Evolutionary conservation across 257 asterid species (phyloP).

Genomic region (Jacaranda mimosifolia): DNA sequence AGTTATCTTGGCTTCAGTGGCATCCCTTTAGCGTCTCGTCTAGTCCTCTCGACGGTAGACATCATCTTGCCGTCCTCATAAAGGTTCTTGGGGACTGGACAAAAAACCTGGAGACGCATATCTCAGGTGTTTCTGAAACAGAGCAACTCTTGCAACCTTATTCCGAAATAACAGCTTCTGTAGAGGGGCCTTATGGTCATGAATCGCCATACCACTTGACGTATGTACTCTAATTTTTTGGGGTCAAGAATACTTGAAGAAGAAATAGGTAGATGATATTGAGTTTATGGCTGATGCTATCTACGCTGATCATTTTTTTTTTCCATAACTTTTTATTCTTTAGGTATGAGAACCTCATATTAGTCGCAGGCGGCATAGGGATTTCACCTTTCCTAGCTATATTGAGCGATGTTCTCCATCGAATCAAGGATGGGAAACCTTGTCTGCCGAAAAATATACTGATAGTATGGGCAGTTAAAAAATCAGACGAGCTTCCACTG

Average conservation of each 20-base stretch:
- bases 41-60: conserved; percentile 69
- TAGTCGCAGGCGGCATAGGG: conserved; percentile 95
- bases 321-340: conserved; percentile 3
- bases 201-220: conserved; percentile 79
- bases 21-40: conserved; percentile 86
- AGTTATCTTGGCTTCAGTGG: conserved; percentile 81
- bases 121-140: conserved; percentile 40
- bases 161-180: conserved; percentile 58
- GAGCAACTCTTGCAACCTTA: conserved; percentile 9
- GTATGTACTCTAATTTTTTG: conserved; percentile 44
- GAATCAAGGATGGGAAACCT: conserved; percentile 57
- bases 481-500: conserved; percentile 81
- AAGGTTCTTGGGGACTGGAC: conserved; percentile 84
- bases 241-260: too few species aligned
- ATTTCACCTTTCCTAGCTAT: conserved; percentile 88
- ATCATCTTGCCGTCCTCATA: conserved; percentile 66
- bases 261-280: too few species aligned
- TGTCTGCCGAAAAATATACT: conserved; percentile 71
- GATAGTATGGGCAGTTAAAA: conserved; percentile 83
- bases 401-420: conserved; percentile 80
- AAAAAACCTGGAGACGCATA: conserved; percentile 47
- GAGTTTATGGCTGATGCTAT: background rate
- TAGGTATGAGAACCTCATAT: conserved; percentile 82
- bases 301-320: background rate
- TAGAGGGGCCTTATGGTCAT: conserved; percentile 96